Evolutionary conservation across 169 alveolate species (phyloP).

Genomic region (Cryptosporidium parvum): DNA sequence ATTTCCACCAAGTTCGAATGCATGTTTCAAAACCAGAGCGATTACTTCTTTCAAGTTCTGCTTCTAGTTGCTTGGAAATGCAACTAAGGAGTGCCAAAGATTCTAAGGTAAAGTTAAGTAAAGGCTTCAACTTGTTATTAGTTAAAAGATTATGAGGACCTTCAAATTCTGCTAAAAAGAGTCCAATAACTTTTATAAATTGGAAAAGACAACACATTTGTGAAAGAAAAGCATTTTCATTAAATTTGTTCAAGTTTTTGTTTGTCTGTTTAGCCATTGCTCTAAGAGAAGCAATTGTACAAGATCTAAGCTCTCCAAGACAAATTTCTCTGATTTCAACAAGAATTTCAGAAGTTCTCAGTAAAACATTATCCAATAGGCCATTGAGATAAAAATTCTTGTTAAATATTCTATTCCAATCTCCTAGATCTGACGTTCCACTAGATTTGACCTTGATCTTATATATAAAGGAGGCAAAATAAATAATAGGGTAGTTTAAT

Average conservation of each 20-base stretch:
- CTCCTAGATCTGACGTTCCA: constrained; percentile 12
- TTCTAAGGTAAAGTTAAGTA: constrained; percentile 46
- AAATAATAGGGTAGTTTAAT: not conserved
- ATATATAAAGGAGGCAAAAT: constrained; percentile 26
- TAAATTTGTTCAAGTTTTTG: not conserved
- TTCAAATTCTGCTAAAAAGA: constrained; percentile 46
- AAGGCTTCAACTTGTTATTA: constrained; percentile 31
- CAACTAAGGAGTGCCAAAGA: constrained; percentile 51
- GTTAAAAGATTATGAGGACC: constrained; percentile 34
- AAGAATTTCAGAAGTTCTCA: constrained; percentile 7
- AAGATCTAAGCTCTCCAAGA: constrained; percentile 56
- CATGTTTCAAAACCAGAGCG: constrained; percentile 16
- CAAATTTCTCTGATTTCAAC: constrained; percentile 57
- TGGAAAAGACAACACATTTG: constrained; percentile 26
- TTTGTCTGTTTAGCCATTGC: constrained; percentile 9
- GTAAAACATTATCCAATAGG: not conserved
- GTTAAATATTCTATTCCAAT: constrained; percentile 23
- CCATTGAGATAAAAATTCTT: constrained; percentile 7
- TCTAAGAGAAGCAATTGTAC: constrained; percentile 46
- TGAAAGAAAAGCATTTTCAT: constrained; percentile 7
- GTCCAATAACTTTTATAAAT: constrained; percentile 19
- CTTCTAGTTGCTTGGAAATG: constrained; percentile 40
- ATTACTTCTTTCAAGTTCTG: constrained; percentile 12
- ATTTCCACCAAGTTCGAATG: constrained; percentile 43
- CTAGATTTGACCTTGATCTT: not conserved